A percentile compares a stretch with the other conserved stretches of the same genome.
Evolutionary conservation across 805 yeast species (phyloP).

Genomic region (Yamadazyma philogaea): DNA sequence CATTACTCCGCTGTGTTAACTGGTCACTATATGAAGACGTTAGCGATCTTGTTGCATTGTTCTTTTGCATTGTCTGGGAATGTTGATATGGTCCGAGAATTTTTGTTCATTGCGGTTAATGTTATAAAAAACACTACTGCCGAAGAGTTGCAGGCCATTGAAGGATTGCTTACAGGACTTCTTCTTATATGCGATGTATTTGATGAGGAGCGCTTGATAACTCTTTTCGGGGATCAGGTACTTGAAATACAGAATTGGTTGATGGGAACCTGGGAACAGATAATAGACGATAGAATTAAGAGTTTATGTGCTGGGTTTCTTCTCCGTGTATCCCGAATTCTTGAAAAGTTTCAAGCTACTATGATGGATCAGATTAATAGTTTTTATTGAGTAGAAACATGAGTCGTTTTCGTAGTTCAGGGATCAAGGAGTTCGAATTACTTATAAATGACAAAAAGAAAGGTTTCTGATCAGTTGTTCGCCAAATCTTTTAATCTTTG

Average conservation of each 20-base stretch:
- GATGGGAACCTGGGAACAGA: constrained; percentile 28
- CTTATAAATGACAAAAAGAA: too few relatives aligned
- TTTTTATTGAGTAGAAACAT: constrained; percentile 16
- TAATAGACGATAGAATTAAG: constrained; percentile 36
- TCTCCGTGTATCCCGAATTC: constrained; percentile 24
- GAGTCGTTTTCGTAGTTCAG: not conserved
- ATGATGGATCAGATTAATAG: constrained; percentile 30
- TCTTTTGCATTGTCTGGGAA: constrained; percentile 54
- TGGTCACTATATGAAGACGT: constrained; percentile 58
- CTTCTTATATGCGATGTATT: constrained; percentile 32
- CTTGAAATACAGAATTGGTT: constrained; percentile 26
- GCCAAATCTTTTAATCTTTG: not conserved
- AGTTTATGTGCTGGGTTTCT: constrained; percentile 41
- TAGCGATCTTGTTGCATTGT: constrained; percentile 54
- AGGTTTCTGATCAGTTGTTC: not conserved
- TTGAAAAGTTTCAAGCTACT: constrained; percentile 26
- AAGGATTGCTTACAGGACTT: constrained; percentile 37
- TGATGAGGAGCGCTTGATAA: constrained; percentile 26
- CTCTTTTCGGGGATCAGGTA: constrained; percentile 20
- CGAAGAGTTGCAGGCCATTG: constrained; percentile 34
- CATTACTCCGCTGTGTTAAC: constrained; percentile 51
- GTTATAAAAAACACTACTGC: constrained; percentile 16
- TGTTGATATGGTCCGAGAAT: constrained; percentile 56
- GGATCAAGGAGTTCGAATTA: not conserved
- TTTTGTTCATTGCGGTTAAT: constrained; percentile 34